These are phyloP conservation scores for Zasmidium angulare DNA, from an alignment of 2,329 filamentous ascomycete genomes.

Conservation along the genomic window DNA sequence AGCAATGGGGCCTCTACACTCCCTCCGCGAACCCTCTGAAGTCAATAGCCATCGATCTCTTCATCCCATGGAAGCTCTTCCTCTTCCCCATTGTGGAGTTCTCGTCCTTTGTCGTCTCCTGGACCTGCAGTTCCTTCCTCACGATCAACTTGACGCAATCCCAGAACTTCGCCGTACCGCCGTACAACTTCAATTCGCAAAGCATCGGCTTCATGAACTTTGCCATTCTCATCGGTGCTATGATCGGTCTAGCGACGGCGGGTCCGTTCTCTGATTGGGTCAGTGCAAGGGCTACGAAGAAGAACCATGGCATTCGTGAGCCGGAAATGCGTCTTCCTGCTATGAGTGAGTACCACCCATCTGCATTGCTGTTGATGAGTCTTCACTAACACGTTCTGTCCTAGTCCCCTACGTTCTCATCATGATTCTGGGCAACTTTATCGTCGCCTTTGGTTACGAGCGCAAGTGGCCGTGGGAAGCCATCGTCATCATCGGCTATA, in stretches of 20 bases:
- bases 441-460: conserved; percentile 44
- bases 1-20: conserved; percentile 58
- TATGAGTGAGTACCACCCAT: conserved; percentile 27
- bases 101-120: conserved; percentile 61
- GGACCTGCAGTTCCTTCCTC: conserved; percentile 58
- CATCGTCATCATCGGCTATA: conserved; percentile 60
- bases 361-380: not conserved
- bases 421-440: conserved; percentile 58
- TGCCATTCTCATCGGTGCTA: conserved; percentile 54
- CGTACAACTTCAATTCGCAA: conserved; percentile 54
- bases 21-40: conserved; percentile 47
- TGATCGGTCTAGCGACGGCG: conserved; percentile 56
- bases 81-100: conserved; percentile 64
- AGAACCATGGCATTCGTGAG: conserved; percentile 57
- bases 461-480: conserved; percentile 51
- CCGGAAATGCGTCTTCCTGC: conserved; percentile 59
- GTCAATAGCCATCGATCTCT: conserved; percentile 55
- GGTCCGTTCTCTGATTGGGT: conserved; percentile 60
- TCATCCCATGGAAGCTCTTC: conserved; percentile 63
- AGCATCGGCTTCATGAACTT: conserved; percentile 59
- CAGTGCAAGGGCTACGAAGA: conserved; percentile 52
- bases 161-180: conserved; percentile 55
- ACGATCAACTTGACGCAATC: conserved; percentile 61
- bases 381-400: not conserved
- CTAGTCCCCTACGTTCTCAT: conserved; percentile 57